Base-by-base conservation (phyloP, 352 stramenopile species). In the Elongisporangium prolatum region DNA sequence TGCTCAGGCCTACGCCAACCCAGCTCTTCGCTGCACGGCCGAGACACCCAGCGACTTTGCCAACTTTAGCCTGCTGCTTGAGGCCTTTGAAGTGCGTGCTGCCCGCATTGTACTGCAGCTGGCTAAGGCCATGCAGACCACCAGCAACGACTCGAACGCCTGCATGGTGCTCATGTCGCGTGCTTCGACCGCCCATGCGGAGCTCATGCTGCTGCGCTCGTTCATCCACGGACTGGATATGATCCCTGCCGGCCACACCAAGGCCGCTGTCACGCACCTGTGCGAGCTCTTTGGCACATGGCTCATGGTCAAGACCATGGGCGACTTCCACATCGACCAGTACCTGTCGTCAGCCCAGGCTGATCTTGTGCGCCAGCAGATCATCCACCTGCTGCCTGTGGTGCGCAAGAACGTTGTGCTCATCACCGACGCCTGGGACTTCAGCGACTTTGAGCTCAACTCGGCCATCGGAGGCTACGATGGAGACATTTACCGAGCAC, bases 381-480 rank as follows among this genome's bases (percentile, higher is more conserved):
- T 79, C 17, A 25, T 80, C 4, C 24, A 34, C 37, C 56, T 84
- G 24, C 57, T 86, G 21, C 68, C 74, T 3, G 44, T 69, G 2
- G 55, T 84, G 8, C 74, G 76, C 28, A 73, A 72, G 59, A 84
- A 84, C 61, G 69, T 61, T 8, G 66, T 86, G 14, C 52, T 80
- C 40, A 61, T 84, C 11, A 80, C 71, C 2, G 68, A 75, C 54
- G 65, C 61, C 7, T 72, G 61, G 65, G 59, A 71, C 57, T 75
- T 71, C 17, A 83, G 21, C 5, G 78, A 89, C 60, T 85, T 85
- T 28, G 76, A 87, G 57, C 55, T 89, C 2, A 81, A 84, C 69
- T 89, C 79, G 67, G 74, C 75, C n/a, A 86, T 89, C 48, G 77
- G 79, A 0, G 65, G 75, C n/a, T 89, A 84, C 65, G 79, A 89